phyloP scores from a whole-genome alignment of 768 basidiomycete species.

The Tylopilus felleus region DNA sequence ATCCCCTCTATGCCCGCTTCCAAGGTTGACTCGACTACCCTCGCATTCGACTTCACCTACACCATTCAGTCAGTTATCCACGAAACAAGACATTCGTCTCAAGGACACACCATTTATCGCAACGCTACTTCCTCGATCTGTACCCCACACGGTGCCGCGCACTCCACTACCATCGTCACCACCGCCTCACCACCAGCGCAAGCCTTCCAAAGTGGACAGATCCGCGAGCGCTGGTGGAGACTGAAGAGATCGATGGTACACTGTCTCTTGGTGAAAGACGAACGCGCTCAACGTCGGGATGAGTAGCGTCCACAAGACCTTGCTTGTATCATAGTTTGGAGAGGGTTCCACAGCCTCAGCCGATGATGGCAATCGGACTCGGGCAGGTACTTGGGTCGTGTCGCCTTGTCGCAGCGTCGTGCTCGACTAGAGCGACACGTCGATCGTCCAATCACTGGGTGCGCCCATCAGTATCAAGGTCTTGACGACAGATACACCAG shows the following conservation, averaged over 20 bases:
- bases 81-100: too few species aligned
- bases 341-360: constrained; percentile 3
- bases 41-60: constrained; percentile 44
- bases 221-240: constrained; percentile 49
- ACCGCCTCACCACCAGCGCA: constrained; percentile 52
- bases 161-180: constrained; percentile 50
- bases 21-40: constrained; percentile 51
- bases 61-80: neutral
- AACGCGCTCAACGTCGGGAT: constrained; percentile 68
- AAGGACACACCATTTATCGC: constrained; percentile 33
- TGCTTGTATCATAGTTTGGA: constrained; percentile 35
- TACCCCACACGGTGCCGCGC: constrained; percentile 54
- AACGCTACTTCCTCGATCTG: constrained; percentile 49
- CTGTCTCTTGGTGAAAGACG: constrained; percentile 48
- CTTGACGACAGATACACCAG: constrained; percentile 56
- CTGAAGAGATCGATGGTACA: constrained; percentile 46
- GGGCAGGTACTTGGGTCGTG: neutral
- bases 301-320: constrained; percentile 62
- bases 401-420: constrained; percentile 11
- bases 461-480: constrained; percentile 61
- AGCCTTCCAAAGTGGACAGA: constrained; percentile 52
- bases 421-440: constrained; percentile 74
- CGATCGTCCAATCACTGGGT: constrained; percentile 68
- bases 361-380: neutral
- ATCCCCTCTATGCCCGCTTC: constrained; percentile 41